phyloP scores from a whole-genome alignment of 164 flowering plant genomes.

The Paratinospora sagittata region DNA sequence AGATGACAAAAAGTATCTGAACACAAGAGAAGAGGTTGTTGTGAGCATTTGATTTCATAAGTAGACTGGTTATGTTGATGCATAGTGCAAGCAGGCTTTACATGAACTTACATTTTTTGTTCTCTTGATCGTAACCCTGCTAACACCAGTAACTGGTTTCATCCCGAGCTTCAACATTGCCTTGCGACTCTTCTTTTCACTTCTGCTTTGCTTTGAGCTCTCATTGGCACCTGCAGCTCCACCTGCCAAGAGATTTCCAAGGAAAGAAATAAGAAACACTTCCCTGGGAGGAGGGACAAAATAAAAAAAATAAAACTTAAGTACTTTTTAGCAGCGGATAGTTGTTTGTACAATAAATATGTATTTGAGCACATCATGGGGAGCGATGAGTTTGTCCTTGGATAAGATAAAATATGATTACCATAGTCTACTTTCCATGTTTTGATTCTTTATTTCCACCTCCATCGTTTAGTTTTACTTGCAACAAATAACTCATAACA shows the following conservation, averaged over 20 bases:
- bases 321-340: not conserved
- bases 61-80: not conserved
- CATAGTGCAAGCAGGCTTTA: not conserved
- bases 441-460: too few species aligned
- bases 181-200: too few species aligned
- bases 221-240: slow-evolving; percentile 44
- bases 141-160: slow-evolving; percentile 79
- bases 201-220: slow-evolving; percentile 80
- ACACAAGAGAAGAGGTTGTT: slow-evolving; percentile 6
- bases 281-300: too few species aligned
- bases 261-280: not conserved
- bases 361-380: not conserved
- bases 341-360: not conserved
- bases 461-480: too few species aligned
- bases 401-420: too few species aligned
- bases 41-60: not conserved
- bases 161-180: slow-evolving; percentile 92
- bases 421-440: too few species aligned
- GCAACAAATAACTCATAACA: too few species aligned
- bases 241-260: slow-evolving; percentile 11
- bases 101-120: slow-evolving; percentile 57
- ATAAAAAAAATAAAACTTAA: too few species aligned
- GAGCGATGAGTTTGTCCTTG: not conserved
- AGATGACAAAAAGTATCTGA: slow-evolving; percentile 79
- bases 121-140: slow-evolving; percentile 80